Conservation (phyloP, 352 stramenopile species). For the Pythium coloratum region DNA sequence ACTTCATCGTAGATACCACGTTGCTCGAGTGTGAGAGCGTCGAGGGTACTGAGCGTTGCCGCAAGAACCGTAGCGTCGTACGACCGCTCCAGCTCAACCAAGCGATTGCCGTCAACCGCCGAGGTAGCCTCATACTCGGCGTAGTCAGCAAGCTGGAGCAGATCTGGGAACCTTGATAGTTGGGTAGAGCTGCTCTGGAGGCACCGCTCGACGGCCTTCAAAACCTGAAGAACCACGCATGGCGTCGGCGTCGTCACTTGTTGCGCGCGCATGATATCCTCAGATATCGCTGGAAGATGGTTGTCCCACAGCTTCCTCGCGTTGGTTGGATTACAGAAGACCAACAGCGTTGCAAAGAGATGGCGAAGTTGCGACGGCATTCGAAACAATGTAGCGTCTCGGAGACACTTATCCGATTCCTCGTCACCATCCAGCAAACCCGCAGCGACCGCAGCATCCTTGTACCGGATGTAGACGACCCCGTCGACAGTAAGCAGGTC, state of each 20-base stretch:
- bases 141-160: neutral
- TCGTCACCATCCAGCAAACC: constrained; percentile 26
- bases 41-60: neutral
- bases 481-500: constrained; percentile 24
- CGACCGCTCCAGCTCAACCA: neutral
- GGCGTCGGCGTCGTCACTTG: too few relatives aligned
- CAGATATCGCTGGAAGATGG: too few relatives aligned
- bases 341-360: constrained; percentile 32
- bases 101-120: neutral
- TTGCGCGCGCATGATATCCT: too few relatives aligned
- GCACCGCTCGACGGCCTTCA: too few relatives aligned
- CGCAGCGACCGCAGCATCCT: constrained; percentile 14
- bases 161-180: neutral
- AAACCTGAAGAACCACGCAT: too few relatives aligned
- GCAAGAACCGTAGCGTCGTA: neutral
- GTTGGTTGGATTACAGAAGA: constrained; percentile 13
- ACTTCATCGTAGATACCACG: neutral
- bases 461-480: constrained; percentile 16
- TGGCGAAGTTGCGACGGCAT: constrained; percentile 32
- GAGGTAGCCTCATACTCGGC: neutral
- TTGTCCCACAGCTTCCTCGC: too few relatives aligned
- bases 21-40: neutral
- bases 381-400: constrained; percentile 1
- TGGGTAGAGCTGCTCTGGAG: too few relatives aligned
- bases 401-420: constrained; percentile 25